Evolutionary conservation across 306 rosid species (phyloP), one percentile per base, ranked within the genome.

Genomic region (Casuarina equisetifolia): DNA sequence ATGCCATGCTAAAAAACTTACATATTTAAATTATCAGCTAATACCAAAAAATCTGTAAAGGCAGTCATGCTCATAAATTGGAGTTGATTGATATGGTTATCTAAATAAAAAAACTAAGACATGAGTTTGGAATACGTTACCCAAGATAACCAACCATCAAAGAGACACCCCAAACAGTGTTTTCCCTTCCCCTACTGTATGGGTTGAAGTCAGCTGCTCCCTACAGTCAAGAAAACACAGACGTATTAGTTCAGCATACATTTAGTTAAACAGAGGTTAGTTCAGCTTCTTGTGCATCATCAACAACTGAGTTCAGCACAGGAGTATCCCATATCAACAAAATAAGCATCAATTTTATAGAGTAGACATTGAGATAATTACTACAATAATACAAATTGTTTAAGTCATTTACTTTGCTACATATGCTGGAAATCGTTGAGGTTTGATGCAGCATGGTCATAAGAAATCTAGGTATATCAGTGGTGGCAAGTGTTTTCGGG

Each of bases 141-240:
- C 99, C 99, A 59, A 95, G 99, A 87, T 95, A 95, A 81, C 96
- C 97, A 79, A 85, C 7, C 99, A 95, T 95, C 62, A 95, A 84
- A 35, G 94, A 87, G 81, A 91, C 79, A 0, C 97, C 97, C 99
- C 99, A 95, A 43, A 86, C 85, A 36, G 99, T 95, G 86, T 91
- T 95, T 90, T 95, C 99, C 83, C 99, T 89, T 88, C 97, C 97
- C 80, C 87, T 83, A 79, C 89, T 84, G 76, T 87, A 92, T 67
- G 97, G 97, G 80, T 85, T 90, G 70, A 88, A 13, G 53, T 91
- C 98, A 40, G 91, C 36, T 85, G 91, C 97, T 83, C 93, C 98
- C 98, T 95, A 86, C 84, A 90, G 61, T 77, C 45, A 79, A 67
- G 67, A 6, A 13, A 82, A 78, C 44, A 63, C 67, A 76, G 58